These are phyloP conservation scores for Termitomyces bulborhizus DNA, from an alignment of 768 basidiomycete genomes.

Conservation along the genomic window DNA sequence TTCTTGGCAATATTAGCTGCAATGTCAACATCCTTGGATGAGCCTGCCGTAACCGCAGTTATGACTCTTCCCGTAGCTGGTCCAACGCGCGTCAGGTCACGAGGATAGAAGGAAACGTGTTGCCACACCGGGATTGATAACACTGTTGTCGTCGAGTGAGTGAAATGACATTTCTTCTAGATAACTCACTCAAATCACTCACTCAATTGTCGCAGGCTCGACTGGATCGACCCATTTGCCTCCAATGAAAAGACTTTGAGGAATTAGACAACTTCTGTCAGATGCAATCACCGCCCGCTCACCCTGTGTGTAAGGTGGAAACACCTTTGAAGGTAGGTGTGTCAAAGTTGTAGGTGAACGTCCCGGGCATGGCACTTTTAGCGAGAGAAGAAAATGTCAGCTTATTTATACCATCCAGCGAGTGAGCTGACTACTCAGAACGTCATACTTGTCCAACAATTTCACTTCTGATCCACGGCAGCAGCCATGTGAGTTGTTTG, in stretches of 20 bases:
- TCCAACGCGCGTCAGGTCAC: conserved; percentile 10
- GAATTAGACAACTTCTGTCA: background rate
- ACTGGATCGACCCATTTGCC: conserved; percentile 50
- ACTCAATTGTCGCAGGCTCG: conserved; percentile 53
- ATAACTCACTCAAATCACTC: conserved; percentile 14
- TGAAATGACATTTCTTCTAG: background rate
- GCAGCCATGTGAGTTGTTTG: no score
- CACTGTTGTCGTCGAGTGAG: background rate
- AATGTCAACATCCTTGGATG: conserved; percentile 54
- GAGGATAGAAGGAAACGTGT: background rate
- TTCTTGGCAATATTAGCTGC: conserved; percentile 56
- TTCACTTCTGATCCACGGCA: no score
- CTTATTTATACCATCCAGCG: background rate
- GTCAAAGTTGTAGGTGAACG: conserved; percentile 15
- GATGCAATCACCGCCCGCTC: background rate
- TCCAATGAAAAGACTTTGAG: conserved; percentile 46
- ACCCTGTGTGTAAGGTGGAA: conserved; percentile 51
- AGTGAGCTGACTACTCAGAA: background rate
- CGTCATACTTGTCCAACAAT: no score
- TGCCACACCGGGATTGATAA: conserved; percentile 18
- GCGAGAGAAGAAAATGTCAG: background rate
- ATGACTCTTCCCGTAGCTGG: conserved; percentile 54
- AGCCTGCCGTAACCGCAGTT: conserved; percentile 45
- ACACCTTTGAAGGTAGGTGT: conserved; percentile 46
- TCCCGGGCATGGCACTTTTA: conserved; percentile 24